A percentile compares a stretch with the other conserved stretches of the same genome.
Evolutionary conservation across 2,329 filamentous ascomycete genomes (phyloP).

Genomic region (Lasiodiplodia gonubiensis): DNA sequence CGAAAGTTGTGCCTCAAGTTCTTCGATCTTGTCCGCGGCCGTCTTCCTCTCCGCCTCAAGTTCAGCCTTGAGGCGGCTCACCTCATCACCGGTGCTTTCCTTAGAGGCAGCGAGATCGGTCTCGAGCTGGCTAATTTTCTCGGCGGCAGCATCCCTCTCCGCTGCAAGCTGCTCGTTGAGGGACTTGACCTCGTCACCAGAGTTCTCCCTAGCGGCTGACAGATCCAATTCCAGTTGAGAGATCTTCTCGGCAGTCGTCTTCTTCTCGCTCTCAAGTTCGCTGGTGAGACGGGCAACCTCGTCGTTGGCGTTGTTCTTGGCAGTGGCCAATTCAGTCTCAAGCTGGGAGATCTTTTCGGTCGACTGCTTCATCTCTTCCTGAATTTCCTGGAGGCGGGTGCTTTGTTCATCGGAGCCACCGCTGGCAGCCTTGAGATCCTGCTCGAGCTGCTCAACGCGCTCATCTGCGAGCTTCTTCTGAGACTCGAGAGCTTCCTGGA

Average conservation of each 20-base stretch:
- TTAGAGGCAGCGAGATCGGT: constrained; percentile 19
- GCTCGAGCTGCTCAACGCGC: constrained; percentile 18
- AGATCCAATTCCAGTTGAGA: constrained; percentile 17
- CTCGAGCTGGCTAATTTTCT: constrained; percentile 26
- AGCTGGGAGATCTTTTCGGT: constrained; percentile 26
- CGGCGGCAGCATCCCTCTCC: constrained; percentile 20
- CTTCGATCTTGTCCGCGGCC: constrained; percentile 15
- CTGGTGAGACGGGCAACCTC: constrained; percentile 18
- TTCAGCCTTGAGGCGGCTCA: constrained; percentile 10
- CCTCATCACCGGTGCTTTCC: constrained; percentile 15
- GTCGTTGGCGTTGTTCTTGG: constrained; percentile 13
- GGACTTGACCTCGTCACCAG: constrained; percentile 9
- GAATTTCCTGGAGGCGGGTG: constrained; percentile 15
- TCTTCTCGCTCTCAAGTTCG: constrained; percentile 21
- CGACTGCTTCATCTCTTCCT: constrained; percentile 24
- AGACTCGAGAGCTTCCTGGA: constrained; percentile 19
- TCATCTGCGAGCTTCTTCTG: constrained; percentile 17
- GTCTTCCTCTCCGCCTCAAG: constrained; percentile 20
- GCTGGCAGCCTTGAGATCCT: constrained; percentile 23
- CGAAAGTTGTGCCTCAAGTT: constrained; percentile 16
- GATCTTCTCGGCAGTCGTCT: constrained; percentile 2
- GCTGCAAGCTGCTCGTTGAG: constrained; percentile 2
- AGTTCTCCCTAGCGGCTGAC: constrained; percentile 8
- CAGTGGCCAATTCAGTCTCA: constrained; percentile 10
- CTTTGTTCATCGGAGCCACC: constrained; percentile 5